Conservation (phyloP, 225 moss, liverwort and hornwort species). For the Polytrichum commune region DNA sequence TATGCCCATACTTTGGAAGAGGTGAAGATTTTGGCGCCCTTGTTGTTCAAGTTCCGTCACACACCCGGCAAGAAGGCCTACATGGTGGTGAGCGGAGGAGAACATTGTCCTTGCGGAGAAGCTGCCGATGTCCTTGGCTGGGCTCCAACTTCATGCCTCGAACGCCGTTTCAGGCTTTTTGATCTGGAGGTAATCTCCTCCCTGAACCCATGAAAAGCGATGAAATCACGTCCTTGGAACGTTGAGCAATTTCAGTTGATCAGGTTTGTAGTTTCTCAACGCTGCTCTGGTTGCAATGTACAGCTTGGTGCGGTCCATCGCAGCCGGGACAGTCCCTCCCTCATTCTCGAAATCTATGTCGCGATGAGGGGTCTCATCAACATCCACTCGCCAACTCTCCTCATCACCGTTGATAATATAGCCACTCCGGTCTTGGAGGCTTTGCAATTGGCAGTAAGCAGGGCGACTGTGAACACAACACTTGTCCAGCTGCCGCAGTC, state of each 20-base stretch:
- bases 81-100: conserved; percentile 70
- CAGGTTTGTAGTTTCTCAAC: neutral
- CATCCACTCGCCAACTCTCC: conserved; percentile 42
- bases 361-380: conserved; percentile 38
- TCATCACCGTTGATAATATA: conserved; percentile 40
- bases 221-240: neutral
- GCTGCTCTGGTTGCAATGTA: neutral
- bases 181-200: conserved; percentile 62
- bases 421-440: conserved; percentile 36
- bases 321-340: conserved; percentile 23
- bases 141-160: conserved; percentile 46
- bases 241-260: neutral
- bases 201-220: neutral
- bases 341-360: conserved; percentile 48
- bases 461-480: conserved; percentile 21
- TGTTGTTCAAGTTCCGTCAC: conserved; percentile 55
- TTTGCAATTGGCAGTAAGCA: conserved; percentile 27
- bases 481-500: conserved; percentile 41
- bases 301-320: conserved; percentile 42
- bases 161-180: conserved; percentile 84
- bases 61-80: conserved; percentile 69
- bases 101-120: conserved; percentile 65
- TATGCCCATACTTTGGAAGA: conserved; percentile 71
- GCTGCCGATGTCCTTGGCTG: conserved; percentile 64
- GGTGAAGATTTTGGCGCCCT: conserved; percentile 50